Percentiles rank a stretch among this genome's conserved stretches.
Evolutionary conservation across 148 eudicot species (phyloP).

Genomic region (Vaccinium macrocarpon): DNA sequence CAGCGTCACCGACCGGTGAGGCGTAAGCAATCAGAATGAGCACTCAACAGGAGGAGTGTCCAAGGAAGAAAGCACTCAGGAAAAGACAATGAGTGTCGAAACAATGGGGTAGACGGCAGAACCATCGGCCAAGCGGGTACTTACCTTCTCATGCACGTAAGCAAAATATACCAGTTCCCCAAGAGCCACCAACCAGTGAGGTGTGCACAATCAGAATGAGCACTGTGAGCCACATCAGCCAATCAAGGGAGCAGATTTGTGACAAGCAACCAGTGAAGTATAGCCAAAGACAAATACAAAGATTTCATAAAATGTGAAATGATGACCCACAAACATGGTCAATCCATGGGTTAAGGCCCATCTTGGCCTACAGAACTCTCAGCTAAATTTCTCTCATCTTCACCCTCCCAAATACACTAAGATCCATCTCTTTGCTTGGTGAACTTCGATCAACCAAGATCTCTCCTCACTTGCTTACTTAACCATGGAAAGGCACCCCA

Average conservation of each 20-base stretch:
- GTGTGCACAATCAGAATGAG: neutral
- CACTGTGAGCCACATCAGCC: neutral
- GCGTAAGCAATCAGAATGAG: neutral
- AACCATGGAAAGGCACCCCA: neutral
- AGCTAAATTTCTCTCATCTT: neutral
- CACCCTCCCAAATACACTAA: neutral
- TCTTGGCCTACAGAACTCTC: neutral
- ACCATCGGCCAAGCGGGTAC: neutral
- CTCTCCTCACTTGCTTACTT: neutral
- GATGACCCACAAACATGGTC: neutral
- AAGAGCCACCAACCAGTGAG: neutral
- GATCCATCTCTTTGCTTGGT: neutral
- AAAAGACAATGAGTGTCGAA: neutral
- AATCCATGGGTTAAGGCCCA: neutral
- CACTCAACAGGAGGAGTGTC: neutral
- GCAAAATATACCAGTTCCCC: neutral
- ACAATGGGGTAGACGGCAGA: neutral
- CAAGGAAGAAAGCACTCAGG: neutral
- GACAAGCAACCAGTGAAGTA: neutral
- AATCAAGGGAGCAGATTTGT: neutral
- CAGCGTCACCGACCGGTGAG: neutral
- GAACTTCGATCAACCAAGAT: neutral
- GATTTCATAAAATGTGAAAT: neutral
- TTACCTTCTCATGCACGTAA: neutral
- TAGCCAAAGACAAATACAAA: neutral